Percentiles rank a stretch among this genome's conserved stretches.
phyloP scores from a whole-genome alignment of 352 stramenopile species.

The Phytophthora constricta region DNA sequence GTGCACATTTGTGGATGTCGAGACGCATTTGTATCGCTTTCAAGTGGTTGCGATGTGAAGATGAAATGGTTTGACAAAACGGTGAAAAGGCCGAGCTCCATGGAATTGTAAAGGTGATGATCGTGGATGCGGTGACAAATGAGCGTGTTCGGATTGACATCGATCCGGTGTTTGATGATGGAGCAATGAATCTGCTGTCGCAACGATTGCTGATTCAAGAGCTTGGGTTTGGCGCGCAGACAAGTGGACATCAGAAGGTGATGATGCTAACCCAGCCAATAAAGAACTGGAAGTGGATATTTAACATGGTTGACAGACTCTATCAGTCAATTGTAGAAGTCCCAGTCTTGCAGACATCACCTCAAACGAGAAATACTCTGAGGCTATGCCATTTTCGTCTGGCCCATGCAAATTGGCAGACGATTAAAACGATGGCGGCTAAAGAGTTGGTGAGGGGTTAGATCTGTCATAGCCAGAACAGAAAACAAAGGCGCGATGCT shows the following conservation, averaged over 20 bases:
- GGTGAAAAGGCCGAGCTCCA: neutral
- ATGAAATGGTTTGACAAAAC: slow-evolving; percentile 1
- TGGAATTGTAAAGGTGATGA: neutral
- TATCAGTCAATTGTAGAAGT: slow-evolving; percentile 10
- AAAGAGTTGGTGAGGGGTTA: slow-evolving; percentile 8
- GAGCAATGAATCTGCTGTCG: slow-evolving; percentile 14
- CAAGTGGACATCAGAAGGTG: slow-evolving; percentile 6
- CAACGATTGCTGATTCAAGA: slow-evolving; percentile 1
- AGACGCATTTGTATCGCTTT: neutral
- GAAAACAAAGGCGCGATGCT: slow-evolving; percentile 5
- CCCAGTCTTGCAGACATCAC: neutral
- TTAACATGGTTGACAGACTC: slow-evolving; percentile 1
- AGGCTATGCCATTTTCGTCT: slow-evolving; percentile 8
- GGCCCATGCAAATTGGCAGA: slow-evolving; percentile 11
- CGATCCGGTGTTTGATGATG: slow-evolving; percentile 8
- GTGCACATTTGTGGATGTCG: slow-evolving; percentile 6
- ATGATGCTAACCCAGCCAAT: neutral
- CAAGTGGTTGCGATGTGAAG: neutral
- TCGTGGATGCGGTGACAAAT: slow-evolving; percentile 1
- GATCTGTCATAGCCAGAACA: neutral
- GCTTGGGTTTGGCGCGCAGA: slow-evolving; percentile 6
- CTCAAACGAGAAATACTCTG: neutral
- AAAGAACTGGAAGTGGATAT: slow-evolving; percentile 1
- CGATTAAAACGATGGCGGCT: slow-evolving; percentile 8
- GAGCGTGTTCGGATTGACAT: slow-evolving; percentile 4